Percentiles rank a stretch among this genome's conserved stretches.
These are phyloP conservation scores for Mycena belliarum DNA, from an alignment of 768 basidiomycete genomes.

Conservation along the genomic window DNA sequence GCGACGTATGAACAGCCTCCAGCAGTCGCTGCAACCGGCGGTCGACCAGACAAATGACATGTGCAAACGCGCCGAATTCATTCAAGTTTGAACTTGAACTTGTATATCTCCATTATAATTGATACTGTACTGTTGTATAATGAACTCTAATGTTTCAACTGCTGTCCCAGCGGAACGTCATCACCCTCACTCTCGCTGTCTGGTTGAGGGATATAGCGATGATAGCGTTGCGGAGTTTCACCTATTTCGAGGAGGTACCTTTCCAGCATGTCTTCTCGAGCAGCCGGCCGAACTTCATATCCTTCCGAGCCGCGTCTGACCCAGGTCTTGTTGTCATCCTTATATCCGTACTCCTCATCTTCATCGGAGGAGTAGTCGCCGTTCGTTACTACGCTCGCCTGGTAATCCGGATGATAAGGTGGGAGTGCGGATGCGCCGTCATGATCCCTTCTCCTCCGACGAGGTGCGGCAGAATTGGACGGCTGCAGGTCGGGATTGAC, in stretches of 20 bases:
- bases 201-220: slow-evolving; percentile 65
- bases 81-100: not conserved
- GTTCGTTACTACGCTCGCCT: slow-evolving; percentile 26
- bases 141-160: not conserved
- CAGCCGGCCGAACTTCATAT: slow-evolving; percentile 65
- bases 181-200: slow-evolving; percentile 48
- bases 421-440: slow-evolving; percentile 54
- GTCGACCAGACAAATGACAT: slow-evolving; percentile 33
- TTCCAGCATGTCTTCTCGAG: slow-evolving; percentile 65
- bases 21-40: slow-evolving; percentile 32
- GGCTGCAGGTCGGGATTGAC: slow-evolving; percentile 78
- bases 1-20: slow-evolving; percentile 27
- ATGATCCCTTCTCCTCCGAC: slow-evolving; percentile 26
- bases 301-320: slow-evolving; percentile 82
- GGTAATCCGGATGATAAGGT: slow-evolving; percentile 78
- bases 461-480: slow-evolving; percentile 40
- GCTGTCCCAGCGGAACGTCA: slow-evolving; percentile 23
- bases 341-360: slow-evolving; percentile 28
- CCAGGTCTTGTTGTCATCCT: slow-evolving; percentile 22
- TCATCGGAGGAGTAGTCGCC: slow-evolving; percentile 30
- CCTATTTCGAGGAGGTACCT: slow-evolving; percentile 56
- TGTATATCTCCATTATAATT: not conserved
- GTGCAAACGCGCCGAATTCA: slow-evolving; percentile 23
- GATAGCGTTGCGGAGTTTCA: slow-evolving; percentile 61
- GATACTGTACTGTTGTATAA: not conserved